phyloP scores from a whole-genome alignment of 2,329 filamentous ascomycete genomes.

The Trichoderma sp. region DNA sequence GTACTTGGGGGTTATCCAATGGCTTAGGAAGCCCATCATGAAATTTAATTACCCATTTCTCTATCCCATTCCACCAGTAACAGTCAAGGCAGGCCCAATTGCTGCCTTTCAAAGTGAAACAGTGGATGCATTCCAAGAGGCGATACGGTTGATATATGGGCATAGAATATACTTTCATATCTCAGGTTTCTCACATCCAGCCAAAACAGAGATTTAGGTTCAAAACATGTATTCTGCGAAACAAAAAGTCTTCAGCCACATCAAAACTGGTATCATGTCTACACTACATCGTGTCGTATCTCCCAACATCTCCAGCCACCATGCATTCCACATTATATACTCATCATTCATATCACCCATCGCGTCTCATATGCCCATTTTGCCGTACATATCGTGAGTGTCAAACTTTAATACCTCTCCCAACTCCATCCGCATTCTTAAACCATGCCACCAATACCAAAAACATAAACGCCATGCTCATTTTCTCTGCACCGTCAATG shows the following conservation, averaged over 20 bases:
- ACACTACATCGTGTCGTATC: neutral
- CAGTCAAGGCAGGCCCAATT: too few relatives aligned
- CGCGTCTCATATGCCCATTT: neutral
- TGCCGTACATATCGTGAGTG: neutral
- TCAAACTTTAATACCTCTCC: neutral
- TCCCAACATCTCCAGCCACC: neutral
- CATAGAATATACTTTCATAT: neutral
- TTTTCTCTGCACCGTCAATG: neutral
- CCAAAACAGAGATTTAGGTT: neutral
- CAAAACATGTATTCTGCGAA: neutral
- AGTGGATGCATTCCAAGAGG: neutral
- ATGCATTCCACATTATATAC: slow-evolving; percentile 4
- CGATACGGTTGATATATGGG: neutral
- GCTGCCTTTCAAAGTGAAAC: too few relatives aligned
- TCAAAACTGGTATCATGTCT: slow-evolving; percentile 1
- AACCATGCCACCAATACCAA: neutral
- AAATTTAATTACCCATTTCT: neutral
- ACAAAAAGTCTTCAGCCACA: neutral
- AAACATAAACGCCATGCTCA: neutral
- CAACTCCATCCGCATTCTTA: slow-evolving; percentile 1
- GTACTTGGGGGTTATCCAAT: neutral
- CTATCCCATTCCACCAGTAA: neutral
- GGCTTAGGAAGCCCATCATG: neutral
- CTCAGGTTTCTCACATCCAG: neutral
- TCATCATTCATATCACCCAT: slow-evolving; percentile 10